These are phyloP conservation scores for Aspergillus sp. DNA, from an alignment of 2,329 filamentous ascomycete species.

Conservation along the genomic window DNA sequence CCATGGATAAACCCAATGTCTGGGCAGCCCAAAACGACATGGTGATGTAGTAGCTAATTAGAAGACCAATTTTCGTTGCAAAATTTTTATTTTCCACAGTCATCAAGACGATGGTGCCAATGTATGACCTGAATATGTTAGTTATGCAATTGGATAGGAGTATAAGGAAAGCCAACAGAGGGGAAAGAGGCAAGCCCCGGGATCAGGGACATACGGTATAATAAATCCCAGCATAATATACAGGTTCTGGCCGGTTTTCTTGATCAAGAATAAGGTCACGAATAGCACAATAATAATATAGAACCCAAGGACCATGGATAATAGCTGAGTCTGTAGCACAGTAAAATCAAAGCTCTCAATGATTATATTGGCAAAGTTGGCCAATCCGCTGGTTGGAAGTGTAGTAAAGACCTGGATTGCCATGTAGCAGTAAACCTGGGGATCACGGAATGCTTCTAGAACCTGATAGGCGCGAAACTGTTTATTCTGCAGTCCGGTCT, in stretches of 20 bases:
- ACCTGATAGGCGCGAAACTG: slow-evolving; percentile 55
- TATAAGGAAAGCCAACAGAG: slow-evolving; percentile 7
- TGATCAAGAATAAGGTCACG: slow-evolving; percentile 65
- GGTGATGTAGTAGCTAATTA: slow-evolving; percentile 74
- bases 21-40: slow-evolving; percentile 76
- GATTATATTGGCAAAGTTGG: slow-evolving; percentile 72
- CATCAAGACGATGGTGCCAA: slow-evolving; percentile 72
- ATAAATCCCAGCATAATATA: slow-evolving; percentile 65
- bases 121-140: slow-evolving; percentile 54
- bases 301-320: slow-evolving; percentile 70
- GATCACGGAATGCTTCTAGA: slow-evolving; percentile 61
- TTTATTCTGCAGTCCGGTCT: slow-evolving; percentile 61
- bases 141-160: neutral
- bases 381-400: slow-evolving; percentile 69
- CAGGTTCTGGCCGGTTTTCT: slow-evolving; percentile 66
- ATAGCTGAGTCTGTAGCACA: slow-evolving; percentile 66
- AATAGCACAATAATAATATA: slow-evolving; percentile 72
- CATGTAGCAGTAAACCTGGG: slow-evolving; percentile 65
- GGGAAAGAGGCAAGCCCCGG: no score
- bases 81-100: slow-evolving; percentile 60
- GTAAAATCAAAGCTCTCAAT: slow-evolving; percentile 69
- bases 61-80: slow-evolving; percentile 63
- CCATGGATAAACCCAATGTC: slow-evolving; percentile 65
- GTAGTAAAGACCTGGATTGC: slow-evolving; percentile 70
- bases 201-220: slow-evolving; percentile 55